phyloP scores from a whole-genome alignment of 352 stramenopile species.

The Phytopythium ostracodes region DNA sequence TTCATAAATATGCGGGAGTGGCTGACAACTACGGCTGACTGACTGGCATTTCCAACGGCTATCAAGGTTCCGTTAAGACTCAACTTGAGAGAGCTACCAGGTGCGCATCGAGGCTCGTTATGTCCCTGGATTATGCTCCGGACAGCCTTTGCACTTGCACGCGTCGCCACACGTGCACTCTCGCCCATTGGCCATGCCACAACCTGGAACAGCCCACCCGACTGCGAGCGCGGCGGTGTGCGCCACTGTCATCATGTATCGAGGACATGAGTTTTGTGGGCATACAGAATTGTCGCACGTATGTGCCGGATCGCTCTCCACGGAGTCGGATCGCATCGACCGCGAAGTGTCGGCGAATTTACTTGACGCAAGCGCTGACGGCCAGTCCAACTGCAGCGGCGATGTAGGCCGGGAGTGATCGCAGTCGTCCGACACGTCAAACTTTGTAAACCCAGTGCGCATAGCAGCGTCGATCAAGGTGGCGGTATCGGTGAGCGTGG shows the following conservation, averaged over 20 bases:
- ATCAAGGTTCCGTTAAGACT: neutral
- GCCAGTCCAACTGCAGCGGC: neutral
- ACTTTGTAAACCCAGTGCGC: slow-evolving; percentile 40
- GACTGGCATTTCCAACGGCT: neutral
- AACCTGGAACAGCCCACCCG: slow-evolving; percentile 75
- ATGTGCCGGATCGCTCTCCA: slow-evolving; percentile 21
- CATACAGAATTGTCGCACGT: slow-evolving; percentile 63
- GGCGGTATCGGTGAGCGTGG: slow-evolving; percentile 37
- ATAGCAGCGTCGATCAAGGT: slow-evolving; percentile 34
- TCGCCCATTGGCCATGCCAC: slow-evolving; percentile 69
- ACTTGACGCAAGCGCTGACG: neutral
- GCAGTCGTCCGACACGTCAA: slow-evolving; percentile 40
- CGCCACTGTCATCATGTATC: slow-evolving; percentile 75
- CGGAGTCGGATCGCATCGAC: neutral
- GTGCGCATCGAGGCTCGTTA: neutral
- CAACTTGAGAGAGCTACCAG: neutral
- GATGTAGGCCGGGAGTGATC: neutral
- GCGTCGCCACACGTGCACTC: slow-evolving; percentile 78
- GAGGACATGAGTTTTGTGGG: slow-evolving; percentile 58
- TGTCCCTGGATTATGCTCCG: slow-evolving; percentile 57
- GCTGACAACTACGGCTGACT: neutral
- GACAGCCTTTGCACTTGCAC: slow-evolving; percentile 76
- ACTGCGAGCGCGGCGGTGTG: slow-evolving; percentile 75
- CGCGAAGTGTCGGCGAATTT: neutral
- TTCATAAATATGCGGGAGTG: slow-evolving; percentile 5